These are phyloP conservation scores for Komagataella phaffii DNA, from an alignment of 805 yeast genomes.

Conservation along the genomic window DNA sequence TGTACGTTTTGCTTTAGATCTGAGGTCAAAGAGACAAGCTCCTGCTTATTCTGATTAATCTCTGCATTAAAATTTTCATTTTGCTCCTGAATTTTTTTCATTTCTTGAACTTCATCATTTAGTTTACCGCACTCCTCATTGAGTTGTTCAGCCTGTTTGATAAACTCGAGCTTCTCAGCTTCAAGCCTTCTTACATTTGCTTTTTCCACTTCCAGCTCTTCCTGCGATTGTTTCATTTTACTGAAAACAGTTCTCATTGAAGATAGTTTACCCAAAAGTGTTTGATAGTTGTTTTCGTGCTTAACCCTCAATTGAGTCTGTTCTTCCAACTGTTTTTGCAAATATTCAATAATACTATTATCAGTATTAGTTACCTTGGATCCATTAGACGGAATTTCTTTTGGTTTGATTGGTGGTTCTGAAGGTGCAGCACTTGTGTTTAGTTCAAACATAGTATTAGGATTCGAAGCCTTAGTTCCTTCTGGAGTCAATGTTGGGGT, in stretches of 20 bases:
- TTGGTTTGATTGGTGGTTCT: not conserved
- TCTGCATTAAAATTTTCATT: constrained; percentile 15
- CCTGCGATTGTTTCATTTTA: constrained; percentile 62
- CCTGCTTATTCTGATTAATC: constrained; percentile 26
- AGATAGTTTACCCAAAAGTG: constrained; percentile 46
- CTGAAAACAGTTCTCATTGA: constrained; percentile 63
- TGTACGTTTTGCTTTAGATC: not conserved
- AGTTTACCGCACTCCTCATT: constrained; percentile 9
- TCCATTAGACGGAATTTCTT: not conserved
- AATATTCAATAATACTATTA: not conserved
- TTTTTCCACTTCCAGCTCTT: constrained; percentile 42
- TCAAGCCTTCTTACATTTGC: constrained; percentile 26
- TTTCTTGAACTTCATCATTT: constrained; percentile 9
- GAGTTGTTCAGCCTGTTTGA: constrained; percentile 19
- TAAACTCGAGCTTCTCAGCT: constrained; percentile 22
- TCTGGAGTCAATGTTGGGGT: not conserved
- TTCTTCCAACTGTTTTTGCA: constrained; percentile 17
- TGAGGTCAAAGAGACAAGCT: not conserved
- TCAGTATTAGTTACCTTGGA: not conserved
- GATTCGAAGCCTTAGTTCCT: not conserved
- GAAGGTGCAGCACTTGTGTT: not conserved
- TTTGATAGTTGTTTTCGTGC: constrained; percentile 46
- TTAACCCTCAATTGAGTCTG: constrained; percentile 40
- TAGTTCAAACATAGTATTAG: not conserved
- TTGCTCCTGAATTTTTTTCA: constrained; percentile 4